phyloP scores from a whole-genome alignment of 257 asterid genomes.

The Echium plantagineum region DNA sequence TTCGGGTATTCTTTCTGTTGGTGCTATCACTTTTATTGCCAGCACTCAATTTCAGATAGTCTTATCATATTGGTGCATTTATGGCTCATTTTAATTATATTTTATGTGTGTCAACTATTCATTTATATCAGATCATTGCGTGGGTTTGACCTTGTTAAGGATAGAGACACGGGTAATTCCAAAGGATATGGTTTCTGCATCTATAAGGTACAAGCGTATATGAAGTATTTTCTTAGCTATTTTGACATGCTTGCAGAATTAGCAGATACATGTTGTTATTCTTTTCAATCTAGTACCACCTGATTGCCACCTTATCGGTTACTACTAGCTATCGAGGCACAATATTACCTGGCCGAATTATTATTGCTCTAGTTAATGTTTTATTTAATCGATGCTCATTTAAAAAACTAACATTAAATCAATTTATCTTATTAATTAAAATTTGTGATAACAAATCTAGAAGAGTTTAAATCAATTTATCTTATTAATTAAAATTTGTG shows the following conservation, averaged over 20 bases:
- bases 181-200: slow-evolving; percentile 99
- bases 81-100: neutral
- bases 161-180: slow-evolving; percentile 95
- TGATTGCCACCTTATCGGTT: no score
- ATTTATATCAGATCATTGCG: slow-evolving; percentile 32
- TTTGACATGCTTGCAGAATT: neutral
- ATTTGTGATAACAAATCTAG: no score
- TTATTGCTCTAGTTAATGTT: no score
- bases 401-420: no score
- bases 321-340: no score
- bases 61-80: neutral
- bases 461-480: no score
- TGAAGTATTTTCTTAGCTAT: neutral
- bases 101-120: neutral
- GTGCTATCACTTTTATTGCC: neutral
- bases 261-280: neutral
- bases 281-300: neutral
- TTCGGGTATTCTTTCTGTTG: slow-evolving; percentile 39
- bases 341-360: no score
- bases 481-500: no score
- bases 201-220: slow-evolving; percentile 17
- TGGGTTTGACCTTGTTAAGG: slow-evolving; percentile 93
- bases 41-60: neutral
- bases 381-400: no score
- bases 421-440: no score